Percentiles rank a stretch among this genome's conserved stretches.
phyloP scores from a whole-genome alignment of 495 filamentous ascomycete species.

The Penicillium desertorum region DNA sequence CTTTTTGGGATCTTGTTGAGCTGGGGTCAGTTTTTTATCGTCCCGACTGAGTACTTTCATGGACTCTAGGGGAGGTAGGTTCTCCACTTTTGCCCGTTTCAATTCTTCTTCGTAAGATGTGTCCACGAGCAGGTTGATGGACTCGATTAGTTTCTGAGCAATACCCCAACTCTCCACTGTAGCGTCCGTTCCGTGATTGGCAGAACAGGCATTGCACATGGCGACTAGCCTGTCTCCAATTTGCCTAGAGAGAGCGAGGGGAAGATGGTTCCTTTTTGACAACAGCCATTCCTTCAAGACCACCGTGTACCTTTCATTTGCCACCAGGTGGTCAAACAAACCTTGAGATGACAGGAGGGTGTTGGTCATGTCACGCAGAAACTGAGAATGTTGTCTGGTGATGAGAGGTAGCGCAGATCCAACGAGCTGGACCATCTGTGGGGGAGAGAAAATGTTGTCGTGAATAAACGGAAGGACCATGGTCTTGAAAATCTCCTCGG shows the following conservation, averaged over 20 bases:
- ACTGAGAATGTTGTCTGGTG: not conserved
- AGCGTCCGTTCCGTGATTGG: conserved; percentile 6
- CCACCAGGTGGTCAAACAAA: conserved; percentile 10
- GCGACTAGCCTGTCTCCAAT: conserved; percentile 2
- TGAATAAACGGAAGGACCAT: conserved; percentile 9
- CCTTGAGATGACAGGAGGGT: not conserved
- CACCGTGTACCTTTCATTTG: conserved; percentile 4
- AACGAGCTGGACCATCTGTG: conserved; percentile 9
- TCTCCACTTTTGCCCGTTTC: not conserved
- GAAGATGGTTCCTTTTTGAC: conserved; percentile 9
- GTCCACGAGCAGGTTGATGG: not conserved
- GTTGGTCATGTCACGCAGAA: conserved; percentile 1
- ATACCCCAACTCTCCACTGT: not conserved
- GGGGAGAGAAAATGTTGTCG: not conserved
- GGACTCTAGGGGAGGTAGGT: conserved; percentile 7
- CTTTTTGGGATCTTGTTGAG: not conserved
- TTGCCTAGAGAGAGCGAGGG: not conserved
- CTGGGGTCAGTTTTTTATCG: conserved; percentile 15
- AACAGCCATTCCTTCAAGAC: conserved; percentile 14
- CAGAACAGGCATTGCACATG: conserved; percentile 13
- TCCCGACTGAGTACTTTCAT: conserved; percentile 14
- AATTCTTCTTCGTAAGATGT: not conserved
- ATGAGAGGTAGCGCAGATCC: conserved; percentile 14
- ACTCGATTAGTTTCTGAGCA: not conserved
- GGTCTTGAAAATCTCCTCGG: conserved; percentile 12